A percentile compares a stretch with the other conserved stretches of the same genome.
These are phyloP conservation scores for Calonectria hongkongensis DNA, from an alignment of 2,329 filamentous ascomycete species.

Conservation along the genomic window DNA sequence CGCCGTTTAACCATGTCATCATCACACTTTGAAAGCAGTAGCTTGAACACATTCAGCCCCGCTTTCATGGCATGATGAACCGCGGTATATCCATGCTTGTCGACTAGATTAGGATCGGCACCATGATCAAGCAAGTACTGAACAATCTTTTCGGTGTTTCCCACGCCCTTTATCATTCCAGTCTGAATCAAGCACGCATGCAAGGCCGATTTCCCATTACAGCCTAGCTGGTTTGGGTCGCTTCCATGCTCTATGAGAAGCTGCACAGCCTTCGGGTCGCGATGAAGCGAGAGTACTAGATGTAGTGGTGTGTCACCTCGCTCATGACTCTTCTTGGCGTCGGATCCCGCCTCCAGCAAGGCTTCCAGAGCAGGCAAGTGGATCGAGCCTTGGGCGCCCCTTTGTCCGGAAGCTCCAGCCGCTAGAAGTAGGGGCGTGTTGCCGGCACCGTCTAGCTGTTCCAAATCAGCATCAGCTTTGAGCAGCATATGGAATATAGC, in stretches of 20 bases:
- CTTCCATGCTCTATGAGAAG: constrained; percentile 44
- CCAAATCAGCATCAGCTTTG: constrained; percentile 41
- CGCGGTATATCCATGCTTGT: constrained; percentile 5
- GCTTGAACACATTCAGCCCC: constrained; percentile 17
- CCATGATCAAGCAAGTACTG: constrained; percentile 44
- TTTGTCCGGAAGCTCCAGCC: not conserved
- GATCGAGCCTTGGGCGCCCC: not conserved
- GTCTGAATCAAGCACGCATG: not conserved
- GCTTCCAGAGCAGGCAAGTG: constrained; percentile 26
- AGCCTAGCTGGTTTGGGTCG: constrained; percentile 33
- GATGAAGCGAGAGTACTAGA: not conserved
- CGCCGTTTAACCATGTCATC: not conserved
- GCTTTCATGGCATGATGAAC: not conserved
- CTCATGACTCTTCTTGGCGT: not conserved
- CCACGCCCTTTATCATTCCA: not conserved
- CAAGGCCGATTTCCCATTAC: constrained; percentile 15
- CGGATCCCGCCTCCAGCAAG: constrained; percentile 40
- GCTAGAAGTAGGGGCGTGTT: constrained; percentile 35
- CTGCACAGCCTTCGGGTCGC: constrained; percentile 24
- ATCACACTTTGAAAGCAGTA: constrained; percentile 38
- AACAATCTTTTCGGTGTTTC: constrained; percentile 28
- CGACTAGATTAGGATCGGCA: constrained; percentile 35
- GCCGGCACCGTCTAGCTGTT: constrained; percentile 23
- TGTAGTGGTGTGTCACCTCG: constrained; percentile 28
- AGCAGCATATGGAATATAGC: constrained; percentile 40